These are phyloP conservation scores for Aspergillus panamensis DNA, from an alignment of 495 filamentous ascomycete species.

Conservation along the genomic window DNA sequence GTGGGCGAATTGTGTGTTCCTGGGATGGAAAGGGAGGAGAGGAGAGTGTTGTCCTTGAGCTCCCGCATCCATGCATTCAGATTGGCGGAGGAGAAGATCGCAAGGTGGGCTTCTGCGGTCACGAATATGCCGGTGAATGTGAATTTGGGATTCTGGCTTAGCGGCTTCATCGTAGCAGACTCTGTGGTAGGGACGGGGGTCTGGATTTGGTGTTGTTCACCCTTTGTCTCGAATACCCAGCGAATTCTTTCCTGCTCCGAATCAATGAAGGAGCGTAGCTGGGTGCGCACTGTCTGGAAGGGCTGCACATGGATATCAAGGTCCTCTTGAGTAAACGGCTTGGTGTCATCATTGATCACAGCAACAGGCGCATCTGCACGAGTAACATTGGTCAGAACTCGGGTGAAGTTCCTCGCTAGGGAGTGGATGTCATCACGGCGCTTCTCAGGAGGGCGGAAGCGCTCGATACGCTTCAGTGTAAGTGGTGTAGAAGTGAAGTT, in stretches of 20 bases:
- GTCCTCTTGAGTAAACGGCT: slow-evolving; percentile 54
- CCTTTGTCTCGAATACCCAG: slow-evolving; percentile 59
- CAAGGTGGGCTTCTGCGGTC: slow-evolving; percentile 58
- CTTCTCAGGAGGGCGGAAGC: slow-evolving; percentile 55
- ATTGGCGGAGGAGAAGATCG: slow-evolving; percentile 69
- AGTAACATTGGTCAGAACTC: slow-evolving; percentile 43
- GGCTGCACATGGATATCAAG: slow-evolving; percentile 55
- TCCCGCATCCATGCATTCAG: slow-evolving; percentile 78
- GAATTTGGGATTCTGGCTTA: slow-evolving; percentile 52
- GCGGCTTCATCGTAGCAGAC: slow-evolving; percentile 53
- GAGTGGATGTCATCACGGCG: slow-evolving; percentile 43
- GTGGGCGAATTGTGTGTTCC: slow-evolving; percentile 96
- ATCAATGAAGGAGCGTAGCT: slow-evolving; percentile 45
- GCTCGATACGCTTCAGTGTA: slow-evolving; percentile 70
- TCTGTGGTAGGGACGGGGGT: slow-evolving; percentile 52
- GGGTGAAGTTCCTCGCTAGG: slow-evolving; percentile 50
- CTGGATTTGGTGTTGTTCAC: slow-evolving; percentile 60
- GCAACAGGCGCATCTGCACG: slow-evolving; percentile 37
- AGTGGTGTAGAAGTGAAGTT: slow-evolving; percentile 78
- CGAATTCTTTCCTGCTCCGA: slow-evolving; percentile 54
- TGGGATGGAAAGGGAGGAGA: slow-evolving; percentile 84
- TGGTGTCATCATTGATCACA: slow-evolving; percentile 47
- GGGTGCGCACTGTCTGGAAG: slow-evolving; percentile 54
- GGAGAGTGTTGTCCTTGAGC: slow-evolving; percentile 60
- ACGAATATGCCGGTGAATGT: slow-evolving; percentile 74